Evolutionary conservation across 2,329 filamentous ascomycete genomes (phyloP), one percentile per base, ranked within the genome.

Genomic region (Nigrospora sphaerica): DNA sequence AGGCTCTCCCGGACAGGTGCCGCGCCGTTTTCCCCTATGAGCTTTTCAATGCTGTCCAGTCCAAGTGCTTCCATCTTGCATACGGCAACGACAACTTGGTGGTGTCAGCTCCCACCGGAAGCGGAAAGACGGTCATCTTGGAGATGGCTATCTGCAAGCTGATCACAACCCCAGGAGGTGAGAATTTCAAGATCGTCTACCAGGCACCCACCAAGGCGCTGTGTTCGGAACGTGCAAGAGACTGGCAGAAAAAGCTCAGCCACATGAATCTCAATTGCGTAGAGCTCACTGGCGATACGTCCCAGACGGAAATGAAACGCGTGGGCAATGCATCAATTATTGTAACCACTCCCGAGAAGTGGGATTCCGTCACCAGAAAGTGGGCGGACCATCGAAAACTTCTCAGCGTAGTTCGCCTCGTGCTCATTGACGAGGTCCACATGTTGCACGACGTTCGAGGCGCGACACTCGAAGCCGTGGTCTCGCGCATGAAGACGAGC

Each of bases 391-490:
- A 95, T 56, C 75, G 77, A 44, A 85, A 75, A 52, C 68, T 95
- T 16, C 80, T 95, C 64, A 78, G 84, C 48, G 73, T 91, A 51
- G 79, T 95, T 39, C 86, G 85, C 49, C 68, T 95, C 0, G 88
- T 93, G 51, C 74, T 95, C 17, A 90, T 95, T 46, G 88, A 95
- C 55, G 88, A 95, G 59, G 87, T 95, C 0, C 88, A 95, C 54
- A 89, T 93, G 33, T 72, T 95, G 45, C 92, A 89, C 56, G 88
- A 93, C 56, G 68, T 75, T 4, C 81, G 88, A 19, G 88, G 88
- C 14, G 86, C 88, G 12, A 91, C 85, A 0, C 72, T 95, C 1
- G 88, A 95, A 61, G 86, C 85, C 5, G 84, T 95, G 3, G 86
- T 95, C 0, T 92, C 88, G 14, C 82, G 88, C 10, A 95, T 93